Base-by-base conservation (phyloP, 2,329 filamentous ascomycete species). In the Aspergillus pseudoglaucus region DNA sequence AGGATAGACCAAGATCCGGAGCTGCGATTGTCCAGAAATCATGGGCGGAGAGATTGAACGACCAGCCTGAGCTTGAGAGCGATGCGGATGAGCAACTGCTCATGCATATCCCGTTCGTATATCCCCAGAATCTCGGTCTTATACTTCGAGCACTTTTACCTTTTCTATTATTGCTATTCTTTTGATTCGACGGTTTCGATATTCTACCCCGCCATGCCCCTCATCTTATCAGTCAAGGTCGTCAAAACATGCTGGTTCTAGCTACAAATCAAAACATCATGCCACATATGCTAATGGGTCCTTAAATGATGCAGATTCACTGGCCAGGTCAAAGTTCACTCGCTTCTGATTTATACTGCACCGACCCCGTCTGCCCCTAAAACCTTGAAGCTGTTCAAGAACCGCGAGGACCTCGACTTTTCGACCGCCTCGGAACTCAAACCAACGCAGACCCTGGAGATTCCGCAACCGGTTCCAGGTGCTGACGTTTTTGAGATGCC, bases 71-170 rank as follows among this genome's bases (percentile, higher is more conserved):
- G 70, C 77, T 98, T 25, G 81, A 79, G 60, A 95, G 89, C 63
- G 88, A 94, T 64, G 83, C 85, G 0, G 93, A 97, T 65, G 90
- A 95, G 74, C 90, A 98, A 73, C 70, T 98, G n/a, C 74, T 98
- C 47, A 88, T 98, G 78, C 84, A 85, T 53, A 80, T 97, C 33
- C 93, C 93, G 87, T 94, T 72, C 57, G 87, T 53, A 27, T 27
- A 38, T 10, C 32, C 44, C 12, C 38, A 12, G 6, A 12, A 22
- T 38, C 9, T 37, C 15, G 45, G 6, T 41, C 9, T 5, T 46
- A 23, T 23, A 14, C 9, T 45, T 42, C 4, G 33, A n/a, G 4
- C 9, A 15, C 39, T 42, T 32, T 23, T 39, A 20, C 40, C 6
- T 6, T 33, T 41, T 20, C 33, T 47, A 12, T 20, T 39, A 20